These are phyloP conservation scores for Candida anglica DNA, from an alignment of 805 yeast genomes.

Conservation along the genomic window DNA sequence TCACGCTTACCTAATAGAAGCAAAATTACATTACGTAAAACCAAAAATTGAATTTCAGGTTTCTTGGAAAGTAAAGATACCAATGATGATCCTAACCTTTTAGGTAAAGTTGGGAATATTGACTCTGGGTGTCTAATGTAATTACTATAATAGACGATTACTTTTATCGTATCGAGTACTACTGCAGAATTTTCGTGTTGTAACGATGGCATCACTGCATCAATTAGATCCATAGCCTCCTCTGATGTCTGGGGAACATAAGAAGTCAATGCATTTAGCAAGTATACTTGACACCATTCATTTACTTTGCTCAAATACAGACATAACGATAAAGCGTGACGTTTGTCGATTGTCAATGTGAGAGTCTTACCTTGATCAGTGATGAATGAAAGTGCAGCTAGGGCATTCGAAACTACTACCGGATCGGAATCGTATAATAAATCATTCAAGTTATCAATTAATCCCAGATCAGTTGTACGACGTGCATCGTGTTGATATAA, in stretches of 20 bases:
- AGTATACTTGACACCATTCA: slow-evolving; percentile 73
- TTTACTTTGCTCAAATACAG: slow-evolving; percentile 33
- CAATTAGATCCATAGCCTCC: slow-evolving; percentile 66
- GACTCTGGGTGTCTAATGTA: slow-evolving; percentile 58
- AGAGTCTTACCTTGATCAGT: slow-evolving; percentile 53
- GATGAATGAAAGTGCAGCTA: slow-evolving; percentile 62
- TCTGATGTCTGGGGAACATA: slow-evolving; percentile 67
- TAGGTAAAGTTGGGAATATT: slow-evolving; percentile 51
- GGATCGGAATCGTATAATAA: slow-evolving; percentile 55
- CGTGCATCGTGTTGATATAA: slow-evolving; percentile 53
- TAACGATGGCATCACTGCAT: slow-evolving; percentile 60
- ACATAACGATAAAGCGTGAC: slow-evolving; percentile 35
- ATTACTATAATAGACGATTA: slow-evolving; percentile 67
- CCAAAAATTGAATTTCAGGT: slow-evolving; percentile 78
- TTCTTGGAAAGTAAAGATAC: slow-evolving; percentile 69
- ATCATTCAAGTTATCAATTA: slow-evolving; percentile 48
- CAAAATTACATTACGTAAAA: slow-evolving; percentile 74
- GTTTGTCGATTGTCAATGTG: slow-evolving; percentile 49
- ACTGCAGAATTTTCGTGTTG: slow-evolving; percentile 82
- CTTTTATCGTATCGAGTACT: slow-evolving; percentile 70
- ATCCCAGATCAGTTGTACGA: slow-evolving; percentile 36
- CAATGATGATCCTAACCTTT: slow-evolving; percentile 64
- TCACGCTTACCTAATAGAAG: slow-evolving; percentile 63
- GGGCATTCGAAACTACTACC: slow-evolving; percentile 64
- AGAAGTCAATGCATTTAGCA: slow-evolving; percentile 60